These are phyloP conservation scores for Puccinia sorghi DNA, from an alignment of 1,284 basidiomycete species.

Conservation along the genomic window DNA sequence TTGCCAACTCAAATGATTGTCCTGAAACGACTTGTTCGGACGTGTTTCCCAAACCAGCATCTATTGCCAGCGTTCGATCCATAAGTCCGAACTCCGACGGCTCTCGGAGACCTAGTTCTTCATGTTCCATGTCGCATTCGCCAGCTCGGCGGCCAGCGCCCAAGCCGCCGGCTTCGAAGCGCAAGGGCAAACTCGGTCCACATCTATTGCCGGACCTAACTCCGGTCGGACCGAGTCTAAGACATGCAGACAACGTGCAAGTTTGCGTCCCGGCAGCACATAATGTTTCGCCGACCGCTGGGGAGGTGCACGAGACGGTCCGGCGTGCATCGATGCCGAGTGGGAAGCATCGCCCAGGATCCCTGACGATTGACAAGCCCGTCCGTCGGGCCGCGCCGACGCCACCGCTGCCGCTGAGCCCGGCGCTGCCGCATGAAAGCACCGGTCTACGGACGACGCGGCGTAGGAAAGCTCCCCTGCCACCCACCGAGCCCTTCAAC, in stretches of 20 bases:
- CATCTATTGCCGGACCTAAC: not conserved
- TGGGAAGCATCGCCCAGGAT: not conserved
- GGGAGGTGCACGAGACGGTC: not conserved
- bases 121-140: constrained; percentile 31
- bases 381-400: constrained; percentile 11
- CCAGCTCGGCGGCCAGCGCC: constrained; percentile 33
- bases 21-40: not conserved
- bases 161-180: constrained; percentile 21
- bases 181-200: not conserved
- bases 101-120: constrained; percentile 12
- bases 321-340: not conserved
- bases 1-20: not conserved
- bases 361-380: not conserved
- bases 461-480: constrained; percentile 25
- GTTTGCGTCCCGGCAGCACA: too few species aligned
- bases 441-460: not conserved
- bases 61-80: constrained; percentile 16
- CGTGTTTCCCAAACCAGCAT: not conserved
- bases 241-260: too few species aligned
- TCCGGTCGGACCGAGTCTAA: not conserved
- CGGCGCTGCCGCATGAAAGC: not conserved
- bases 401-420: not conserved
- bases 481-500: not conserved
- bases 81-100: constrained; percentile 26
- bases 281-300: too few species aligned